Base-by-base conservation (phyloP, 345 rosid species). In the Citrus medica region DNA sequence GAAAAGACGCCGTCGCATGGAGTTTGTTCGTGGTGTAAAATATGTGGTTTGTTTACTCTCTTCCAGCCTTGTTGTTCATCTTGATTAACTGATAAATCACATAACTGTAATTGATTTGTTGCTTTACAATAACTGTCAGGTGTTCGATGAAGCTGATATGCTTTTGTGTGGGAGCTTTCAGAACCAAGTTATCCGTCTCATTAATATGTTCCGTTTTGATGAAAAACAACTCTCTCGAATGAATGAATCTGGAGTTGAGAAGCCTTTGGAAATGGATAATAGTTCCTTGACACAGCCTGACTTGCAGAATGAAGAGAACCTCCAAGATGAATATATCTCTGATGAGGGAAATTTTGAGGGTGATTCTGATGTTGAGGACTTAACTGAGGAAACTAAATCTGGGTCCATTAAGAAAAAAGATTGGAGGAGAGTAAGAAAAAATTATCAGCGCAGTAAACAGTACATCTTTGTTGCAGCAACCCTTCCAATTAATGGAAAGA, bases 131-230 rank as follows among this genome's bases (percentile, higher is more conserved):
- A 30, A 70, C 76, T 83, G 83, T 77, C 85, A 95, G 97, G 99
- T 95, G 33, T 90, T 94, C 78, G 99, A 95, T 89, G 99, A 95
- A 86, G 99, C 98, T 33, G 99, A 94, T 81, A 91, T 96, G 99
- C 98, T 96, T 83, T 91, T 96, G 28, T 87, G 92, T 27, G 97
- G 98, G 71, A 85, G 97, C 82, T 96, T 96, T 79, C 92, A 91
- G 86, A 92, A 93, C 86, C 96, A 93, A 81, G 92, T 93, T 74
- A 85, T 91, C 64, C 94, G 97, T 81, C 89, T 95, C 53, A 83
- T 91, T 60, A 85, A 92, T 83, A 88, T 95, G 94, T 73, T 95
- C n/a, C 92, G 94, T 30, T 91, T 86, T 51, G 95, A 92, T 81
- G 98, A 92, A 85, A 96, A 96, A 74, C 84, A 83, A 64, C 84